phyloP scores from a whole-genome alignment of 306 rosid species.

The Benincasa hispida region DNA sequence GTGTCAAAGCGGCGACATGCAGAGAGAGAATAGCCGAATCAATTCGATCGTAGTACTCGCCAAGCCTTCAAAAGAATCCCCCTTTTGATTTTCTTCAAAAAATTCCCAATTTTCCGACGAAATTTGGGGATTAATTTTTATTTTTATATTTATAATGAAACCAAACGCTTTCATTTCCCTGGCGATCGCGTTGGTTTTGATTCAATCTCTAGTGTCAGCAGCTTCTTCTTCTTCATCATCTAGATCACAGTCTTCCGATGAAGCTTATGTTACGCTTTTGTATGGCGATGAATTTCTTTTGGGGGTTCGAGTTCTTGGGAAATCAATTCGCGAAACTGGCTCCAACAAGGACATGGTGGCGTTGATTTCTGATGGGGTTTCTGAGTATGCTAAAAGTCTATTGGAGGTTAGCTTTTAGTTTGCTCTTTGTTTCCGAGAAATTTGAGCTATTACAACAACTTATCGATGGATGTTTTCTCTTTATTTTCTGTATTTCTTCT shows the following conservation, averaged over 20 bases:
- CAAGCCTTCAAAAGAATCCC: neutral
- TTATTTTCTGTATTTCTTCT: neutral
- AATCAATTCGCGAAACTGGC: slow-evolving; percentile 76
- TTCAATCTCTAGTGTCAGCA: slow-evolving; percentile 7
- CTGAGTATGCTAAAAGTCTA: slow-evolving; percentile 64
- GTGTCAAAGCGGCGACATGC: slow-evolving; percentile 1
- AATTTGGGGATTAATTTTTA: neutral
- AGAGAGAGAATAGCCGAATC: neutral
- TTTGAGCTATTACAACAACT: neutral
- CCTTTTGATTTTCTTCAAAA: neutral
- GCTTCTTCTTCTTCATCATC: slow-evolving; percentile 9
- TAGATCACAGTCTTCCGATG: slow-evolving; percentile 36
- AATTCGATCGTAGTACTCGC: neutral
- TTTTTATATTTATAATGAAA: neutral
- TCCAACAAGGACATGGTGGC: slow-evolving; percentile 84
- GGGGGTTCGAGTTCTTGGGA: slow-evolving; percentile 94
- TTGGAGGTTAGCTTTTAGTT: slow-evolving; percentile 34
- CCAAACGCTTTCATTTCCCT: neutral
- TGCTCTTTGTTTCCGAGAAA: neutral
- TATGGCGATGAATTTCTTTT: slow-evolving; percentile 92
- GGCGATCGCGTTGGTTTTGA: neutral
- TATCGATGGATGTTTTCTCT: neutral
- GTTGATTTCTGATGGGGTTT: slow-evolving; percentile 90
- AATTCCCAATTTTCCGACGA: slow-evolving; percentile 4
- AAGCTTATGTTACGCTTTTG: slow-evolving; percentile 84